These are phyloP conservation scores for Calonectria crousiana DNA, from an alignment of 2,329 filamentous ascomycete genomes.

Conservation along the genomic window DNA sequence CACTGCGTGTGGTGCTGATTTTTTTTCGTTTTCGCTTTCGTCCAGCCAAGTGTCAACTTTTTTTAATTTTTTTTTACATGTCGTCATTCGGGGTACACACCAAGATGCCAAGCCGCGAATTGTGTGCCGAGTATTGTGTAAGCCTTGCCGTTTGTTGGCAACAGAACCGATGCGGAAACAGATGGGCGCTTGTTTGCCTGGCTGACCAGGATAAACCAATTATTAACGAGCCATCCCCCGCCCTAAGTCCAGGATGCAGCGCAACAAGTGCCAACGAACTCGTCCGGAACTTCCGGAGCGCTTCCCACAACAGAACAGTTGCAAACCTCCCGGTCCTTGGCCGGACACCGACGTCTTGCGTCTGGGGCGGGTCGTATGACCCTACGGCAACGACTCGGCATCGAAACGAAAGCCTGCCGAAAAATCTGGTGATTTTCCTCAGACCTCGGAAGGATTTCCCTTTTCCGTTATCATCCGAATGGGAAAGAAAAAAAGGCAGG, in stretches of 20 bases:
- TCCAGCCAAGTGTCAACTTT: not conserved
- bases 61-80: not conserved
- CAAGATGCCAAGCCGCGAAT: slow-evolving; percentile 16
- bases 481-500: not conserved
- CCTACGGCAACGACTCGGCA: not conserved
- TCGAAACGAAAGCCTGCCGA: not conserved
- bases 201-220: slow-evolving; percentile 8
- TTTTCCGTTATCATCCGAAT: not conserved
- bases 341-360: not conserved
- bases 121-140: not conserved
- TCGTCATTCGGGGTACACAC: not conserved
- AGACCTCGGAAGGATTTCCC: not conserved
- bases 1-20: not conserved
- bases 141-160: not conserved
- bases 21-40: not conserved
- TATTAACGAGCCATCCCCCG: slow-evolving; percentile 17
- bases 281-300: slow-evolving; percentile 24
- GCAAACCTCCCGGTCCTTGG: not conserved
- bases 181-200: not conserved
- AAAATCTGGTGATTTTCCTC: not conserved
- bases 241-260: not conserved
- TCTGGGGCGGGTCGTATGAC: not conserved
- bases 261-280: not conserved
- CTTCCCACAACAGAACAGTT: not conserved
- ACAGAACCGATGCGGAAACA: not conserved